Conservation (phyloP, 176 grass and related monocot species). For the Carex myosuroides region DNA sequence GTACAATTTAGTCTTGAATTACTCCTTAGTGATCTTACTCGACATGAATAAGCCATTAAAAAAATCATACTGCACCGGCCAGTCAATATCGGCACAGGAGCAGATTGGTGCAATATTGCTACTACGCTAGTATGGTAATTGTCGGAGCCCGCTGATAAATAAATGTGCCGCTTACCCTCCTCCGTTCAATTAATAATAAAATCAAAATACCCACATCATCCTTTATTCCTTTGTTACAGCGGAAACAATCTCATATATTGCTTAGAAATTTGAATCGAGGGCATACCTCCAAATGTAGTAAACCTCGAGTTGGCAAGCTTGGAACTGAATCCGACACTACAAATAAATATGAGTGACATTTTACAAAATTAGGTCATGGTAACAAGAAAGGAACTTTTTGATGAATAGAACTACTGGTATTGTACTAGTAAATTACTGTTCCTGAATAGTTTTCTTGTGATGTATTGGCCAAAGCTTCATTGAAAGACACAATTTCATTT, state of each 20-base stretch:
- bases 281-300: slow-evolving; percentile 5
- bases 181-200: neutral
- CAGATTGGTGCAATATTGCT: neutral
- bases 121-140: neutral
- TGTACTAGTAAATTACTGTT: neutral
- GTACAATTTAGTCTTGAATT: neutral
- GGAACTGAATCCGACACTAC: slow-evolving; percentile 17
- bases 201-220: neutral
- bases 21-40: neutral
- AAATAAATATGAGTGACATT: neutral
- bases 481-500: neutral
- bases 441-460: neutral
- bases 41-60: neutral
- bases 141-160: neutral
- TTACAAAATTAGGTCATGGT: neutral
- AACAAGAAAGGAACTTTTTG: neutral
- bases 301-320: slow-evolving; percentile 2
- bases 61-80: neutral
- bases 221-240: neutral
- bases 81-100: neutral
- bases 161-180: neutral
- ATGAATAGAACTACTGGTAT: neutral
- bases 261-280: neutral
- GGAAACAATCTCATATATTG: neutral
- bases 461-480: neutral